Evolutionary conservation across 2,329 filamentous ascomycete genomes (phyloP).

Genomic region (Phialophora macrospora): DNA sequence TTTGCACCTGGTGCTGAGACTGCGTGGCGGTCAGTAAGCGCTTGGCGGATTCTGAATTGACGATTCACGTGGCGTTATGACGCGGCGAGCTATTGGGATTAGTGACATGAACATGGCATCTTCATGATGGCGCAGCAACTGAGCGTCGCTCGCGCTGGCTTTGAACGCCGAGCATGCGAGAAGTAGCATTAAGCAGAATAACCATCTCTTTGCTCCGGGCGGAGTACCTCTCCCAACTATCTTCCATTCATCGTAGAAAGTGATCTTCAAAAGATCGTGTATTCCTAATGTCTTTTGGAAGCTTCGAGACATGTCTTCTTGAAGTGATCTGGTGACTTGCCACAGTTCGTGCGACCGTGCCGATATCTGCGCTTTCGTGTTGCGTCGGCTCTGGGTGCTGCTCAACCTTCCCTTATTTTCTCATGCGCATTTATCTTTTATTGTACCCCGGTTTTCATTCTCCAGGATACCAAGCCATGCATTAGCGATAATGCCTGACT

Average conservation of each 20-base stretch:
- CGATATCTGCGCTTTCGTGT: not conserved
- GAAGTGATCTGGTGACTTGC: not conserved
- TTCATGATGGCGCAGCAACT: not conserved
- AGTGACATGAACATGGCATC: not conserved
- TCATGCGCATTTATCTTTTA: not conserved
- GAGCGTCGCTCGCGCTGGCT: not conserved
- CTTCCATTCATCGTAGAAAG: not conserved
- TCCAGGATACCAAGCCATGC: slow-evolving; percentile 14
- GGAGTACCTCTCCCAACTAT: not conserved
- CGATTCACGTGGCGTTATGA: slow-evolving; percentile 20
- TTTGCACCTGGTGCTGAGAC: slow-evolving; percentile 66
- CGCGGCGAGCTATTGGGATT: slow-evolving; percentile 5
- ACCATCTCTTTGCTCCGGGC: not conserved
- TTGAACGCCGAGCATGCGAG: not conserved
- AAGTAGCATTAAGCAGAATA: slow-evolving; percentile 7
- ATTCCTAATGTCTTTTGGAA: not conserved
- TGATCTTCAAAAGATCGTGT: not conserved
- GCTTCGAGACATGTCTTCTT: not conserved
- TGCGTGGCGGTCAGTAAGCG: slow-evolving; percentile 56
- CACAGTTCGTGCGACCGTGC: not conserved
- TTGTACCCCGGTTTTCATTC: not conserved
- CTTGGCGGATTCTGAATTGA: slow-evolving; percentile 13
- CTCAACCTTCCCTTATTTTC: not conserved
- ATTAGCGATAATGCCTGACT: slow-evolving; percentile 60
- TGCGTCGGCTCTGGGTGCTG: not conserved